Evolutionary conservation across 129 eudicot genomes (phyloP), one percentile per base, ranked within the genome.

Genomic region (Chrysanthemum makinoi): DNA sequence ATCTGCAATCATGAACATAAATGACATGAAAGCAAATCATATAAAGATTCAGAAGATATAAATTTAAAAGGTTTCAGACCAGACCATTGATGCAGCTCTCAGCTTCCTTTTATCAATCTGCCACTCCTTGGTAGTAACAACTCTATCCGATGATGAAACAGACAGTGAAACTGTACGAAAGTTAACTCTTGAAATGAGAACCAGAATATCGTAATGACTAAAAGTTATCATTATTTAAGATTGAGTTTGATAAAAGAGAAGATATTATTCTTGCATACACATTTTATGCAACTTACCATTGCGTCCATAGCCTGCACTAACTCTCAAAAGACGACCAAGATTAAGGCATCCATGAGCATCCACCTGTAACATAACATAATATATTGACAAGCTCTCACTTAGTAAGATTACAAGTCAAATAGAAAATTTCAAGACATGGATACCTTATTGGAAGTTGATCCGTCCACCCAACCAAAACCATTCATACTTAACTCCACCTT

Each of bases 291-390:
- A 26, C 53, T 17, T 72, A 88, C 97, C 87, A 13, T 59, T 72
- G 82, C 70, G 52, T 22, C 87, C 93, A 72, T 76, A 91, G 70
- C 86, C 85, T 66, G 61, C 67, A 19, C 81, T 58, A 33, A 91
- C 88, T 82, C 74, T 88, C 50, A 91, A 70, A 4, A 79, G 68
- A 74, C 83, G 80, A 65, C 88, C 80, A 49, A 88, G 90, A 72
- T 84, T 80, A 70, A 84, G 59, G 66, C 58, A 77, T 59, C 97
- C 90, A 7, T 14, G 9, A 63, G 80, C 46, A 80, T 84, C 85
- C 43, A 86, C 96, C 96, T 89, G 68, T 8, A 63, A 12, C 19
- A 18, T 5, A 1, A 69, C 16, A 53, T 68, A 54, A 39, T 15
- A 56, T 3, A 49, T 8, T 73, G 54, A 51, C 5, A 63, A 62